phyloP scores from a whole-genome alignment of 1,284 basidiomycete species.

The Porodaedalea pini region DNA sequence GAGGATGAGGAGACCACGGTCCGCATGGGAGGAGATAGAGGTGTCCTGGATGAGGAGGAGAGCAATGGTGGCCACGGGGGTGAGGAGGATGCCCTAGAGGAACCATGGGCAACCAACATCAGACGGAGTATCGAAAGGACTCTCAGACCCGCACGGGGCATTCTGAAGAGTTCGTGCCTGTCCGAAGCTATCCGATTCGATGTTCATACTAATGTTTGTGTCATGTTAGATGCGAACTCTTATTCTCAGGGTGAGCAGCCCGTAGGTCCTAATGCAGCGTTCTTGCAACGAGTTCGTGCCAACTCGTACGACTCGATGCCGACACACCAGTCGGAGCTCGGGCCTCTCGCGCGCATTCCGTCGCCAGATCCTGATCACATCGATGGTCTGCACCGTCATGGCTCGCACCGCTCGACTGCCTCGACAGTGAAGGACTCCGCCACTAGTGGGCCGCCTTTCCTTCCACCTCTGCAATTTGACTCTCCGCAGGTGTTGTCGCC shows the following conservation, averaged over 20 bases:
- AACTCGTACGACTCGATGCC: slow-evolving; percentile 75
- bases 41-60: slow-evolving; percentile 23
- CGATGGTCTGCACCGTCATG: slow-evolving; percentile 74
- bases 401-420: slow-evolving; percentile 43
- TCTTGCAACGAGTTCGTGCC: slow-evolving; percentile 55
- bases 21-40: slow-evolving; percentile 46
- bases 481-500: slow-evolving; percentile 24
- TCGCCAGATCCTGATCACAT: slow-evolving; percentile 81
- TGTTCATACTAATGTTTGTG: slow-evolving; percentile 26
- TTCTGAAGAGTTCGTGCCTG: slow-evolving; percentile 76
- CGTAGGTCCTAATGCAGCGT: slow-evolving; percentile 41
- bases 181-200: not conserved
- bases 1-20: slow-evolving; percentile 80
- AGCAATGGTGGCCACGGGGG: slow-evolving; percentile 39
- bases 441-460: slow-evolving; percentile 35
- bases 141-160: slow-evolving; percentile 73
- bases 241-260: slow-evolving; percentile 61
- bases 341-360: slow-evolving; percentile 74
- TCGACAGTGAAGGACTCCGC: slow-evolving; percentile 35
- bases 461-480: slow-evolving; percentile 64
- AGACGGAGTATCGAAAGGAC: slow-evolving; percentile 63
- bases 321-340: slow-evolving; percentile 50
- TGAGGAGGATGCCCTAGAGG: slow-evolving; percentile 59
- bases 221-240: slow-evolving; percentile 49
- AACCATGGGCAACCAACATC: slow-evolving; percentile 68